A percentile compares a stretch with the other conserved stretches of the same genome.
phyloP scores from a whole-genome alignment of 1,139 yeast species.

The Suhomyces bokatorum region DNA sequence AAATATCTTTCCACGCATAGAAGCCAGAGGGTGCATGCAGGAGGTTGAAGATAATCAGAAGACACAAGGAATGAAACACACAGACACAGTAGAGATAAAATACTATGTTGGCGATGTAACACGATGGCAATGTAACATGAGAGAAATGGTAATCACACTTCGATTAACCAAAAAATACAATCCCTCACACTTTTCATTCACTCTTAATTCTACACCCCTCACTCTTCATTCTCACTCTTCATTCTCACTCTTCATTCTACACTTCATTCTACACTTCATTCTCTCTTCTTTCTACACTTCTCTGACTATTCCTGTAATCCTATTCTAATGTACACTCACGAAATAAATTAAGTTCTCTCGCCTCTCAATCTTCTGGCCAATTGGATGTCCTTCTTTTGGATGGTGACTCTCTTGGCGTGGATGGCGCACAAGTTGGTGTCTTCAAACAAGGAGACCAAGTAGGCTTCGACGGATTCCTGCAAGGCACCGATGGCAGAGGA shows the following conservation, averaged over 20 bases:
- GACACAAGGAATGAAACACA: too few species aligned
- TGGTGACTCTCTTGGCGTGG: slow-evolving; percentile 98
- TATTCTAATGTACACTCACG: slow-evolving; percentile 14
- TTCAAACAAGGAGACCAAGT: slow-evolving; percentile 84
- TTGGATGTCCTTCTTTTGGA: slow-evolving; percentile 98
- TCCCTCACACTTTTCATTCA: too few species aligned
- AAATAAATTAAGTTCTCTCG: slow-evolving; percentile 64
- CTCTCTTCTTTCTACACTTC: background rate
- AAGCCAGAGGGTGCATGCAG: background rate
- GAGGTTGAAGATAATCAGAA: too few species aligned
- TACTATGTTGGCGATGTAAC: too few species aligned
- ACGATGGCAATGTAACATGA: too few species aligned
- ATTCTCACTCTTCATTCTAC: too few species aligned
- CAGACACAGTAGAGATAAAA: too few species aligned
- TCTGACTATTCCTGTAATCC: slow-evolving; percentile 3
- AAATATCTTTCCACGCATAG: background rate
- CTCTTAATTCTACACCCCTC: too few species aligned
- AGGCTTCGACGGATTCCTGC: slow-evolving; percentile 98
- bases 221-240: too few species aligned
- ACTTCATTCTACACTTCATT: too few species aligned
- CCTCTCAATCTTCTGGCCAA: slow-evolving; percentile 99
- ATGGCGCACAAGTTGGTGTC: slow-evolving; percentile 99
- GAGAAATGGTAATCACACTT: too few species aligned
- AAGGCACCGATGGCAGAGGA: slow-evolving; percentile 98
- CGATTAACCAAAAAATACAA: too few species aligned